Conservation (phyloP, 164 flowering plant species). For the Protea cynaroides region DNA sequence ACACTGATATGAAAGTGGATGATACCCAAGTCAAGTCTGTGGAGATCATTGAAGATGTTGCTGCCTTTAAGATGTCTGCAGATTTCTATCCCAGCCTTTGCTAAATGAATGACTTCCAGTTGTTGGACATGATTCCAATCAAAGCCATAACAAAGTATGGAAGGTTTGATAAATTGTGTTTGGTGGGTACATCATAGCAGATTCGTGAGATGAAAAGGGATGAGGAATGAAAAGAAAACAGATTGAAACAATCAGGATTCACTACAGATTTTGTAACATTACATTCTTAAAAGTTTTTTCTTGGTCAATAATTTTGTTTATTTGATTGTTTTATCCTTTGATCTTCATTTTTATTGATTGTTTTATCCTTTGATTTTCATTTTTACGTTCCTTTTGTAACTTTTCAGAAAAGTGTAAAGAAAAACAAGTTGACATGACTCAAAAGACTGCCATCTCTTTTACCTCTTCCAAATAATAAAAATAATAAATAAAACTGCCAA, state of each 20-base stretch:
- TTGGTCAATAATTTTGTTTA: too few relatives aligned
- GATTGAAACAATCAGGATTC: background rate
- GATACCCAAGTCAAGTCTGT: constrained; percentile 23
- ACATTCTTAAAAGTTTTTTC: background rate
- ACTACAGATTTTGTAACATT: constrained; percentile 1
- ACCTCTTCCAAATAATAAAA: too few relatives aligned
- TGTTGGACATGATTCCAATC: background rate
- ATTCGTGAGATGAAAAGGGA: background rate
- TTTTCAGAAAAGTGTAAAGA: too few relatives aligned
- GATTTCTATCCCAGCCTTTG: constrained; percentile 65
- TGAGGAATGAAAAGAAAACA: background rate
- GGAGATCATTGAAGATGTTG: constrained; percentile 44
- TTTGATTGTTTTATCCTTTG: too few relatives aligned
- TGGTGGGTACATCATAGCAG: background rate
- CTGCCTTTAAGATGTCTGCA: constrained; percentile 49
- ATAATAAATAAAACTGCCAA: too few relatives aligned
- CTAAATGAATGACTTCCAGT: constrained; percentile 14
- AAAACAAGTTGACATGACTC: too few relatives aligned
- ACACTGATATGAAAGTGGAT: constrained; percentile 43
- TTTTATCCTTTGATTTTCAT: too few relatives aligned
- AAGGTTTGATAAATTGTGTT: background rate
- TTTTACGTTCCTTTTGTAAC: too few relatives aligned
- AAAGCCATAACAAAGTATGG: background rate
- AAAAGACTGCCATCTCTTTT: too few relatives aligned
- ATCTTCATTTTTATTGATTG: too few relatives aligned